These are phyloP conservation scores for Zarea fungicola DNA, from an alignment of 2,329 filamentous ascomycete genomes.

Conservation along the genomic window DNA sequence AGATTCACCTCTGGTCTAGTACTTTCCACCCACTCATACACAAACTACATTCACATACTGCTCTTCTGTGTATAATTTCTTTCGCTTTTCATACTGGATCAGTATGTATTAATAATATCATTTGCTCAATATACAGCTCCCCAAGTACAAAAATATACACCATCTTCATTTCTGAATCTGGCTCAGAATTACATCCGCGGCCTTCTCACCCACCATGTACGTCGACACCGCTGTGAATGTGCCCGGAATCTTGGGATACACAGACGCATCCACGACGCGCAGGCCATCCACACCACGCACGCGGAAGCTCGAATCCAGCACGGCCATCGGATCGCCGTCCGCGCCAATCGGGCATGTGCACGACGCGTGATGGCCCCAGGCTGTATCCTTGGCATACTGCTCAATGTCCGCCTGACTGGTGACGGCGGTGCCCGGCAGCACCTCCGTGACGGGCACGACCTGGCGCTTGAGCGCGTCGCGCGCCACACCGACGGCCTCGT, in stretches of 20 bases:
- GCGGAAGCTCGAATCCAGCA: conserved; percentile 44
- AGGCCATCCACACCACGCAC: conserved; percentile 41
- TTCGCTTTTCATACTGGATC: no score
- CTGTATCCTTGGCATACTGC: conserved; percentile 25
- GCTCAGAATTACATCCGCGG: conserved; percentile 25
- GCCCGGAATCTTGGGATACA: conserved; percentile 35
- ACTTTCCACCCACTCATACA: no score
- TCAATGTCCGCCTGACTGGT: conserved; percentile 16
- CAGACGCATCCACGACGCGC: conserved; percentile 41
- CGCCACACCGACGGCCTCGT: conserved; percentile 49
- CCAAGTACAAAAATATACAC: neutral
- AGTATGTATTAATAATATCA: no score
- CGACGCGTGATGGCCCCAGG: conserved; percentile 31
- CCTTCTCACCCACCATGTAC: conserved; percentile 29
- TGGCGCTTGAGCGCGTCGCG: conserved; percentile 34
- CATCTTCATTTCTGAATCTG: conserved; percentile 4
- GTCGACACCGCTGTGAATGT: conserved; percentile 29
- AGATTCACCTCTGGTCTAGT: no score
- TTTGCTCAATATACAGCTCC: no score
- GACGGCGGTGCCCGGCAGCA: conserved; percentile 18
- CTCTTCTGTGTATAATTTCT: no score
- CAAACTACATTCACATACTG: no score
- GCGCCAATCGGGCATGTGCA: conserved; percentile 29
- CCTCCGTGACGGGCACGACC: conserved; percentile 18
- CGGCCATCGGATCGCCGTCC: conserved; percentile 30